Conservation (phyloP, 2,329 filamentous ascomycete species). For the Stachybotrys chartarum region DNA sequence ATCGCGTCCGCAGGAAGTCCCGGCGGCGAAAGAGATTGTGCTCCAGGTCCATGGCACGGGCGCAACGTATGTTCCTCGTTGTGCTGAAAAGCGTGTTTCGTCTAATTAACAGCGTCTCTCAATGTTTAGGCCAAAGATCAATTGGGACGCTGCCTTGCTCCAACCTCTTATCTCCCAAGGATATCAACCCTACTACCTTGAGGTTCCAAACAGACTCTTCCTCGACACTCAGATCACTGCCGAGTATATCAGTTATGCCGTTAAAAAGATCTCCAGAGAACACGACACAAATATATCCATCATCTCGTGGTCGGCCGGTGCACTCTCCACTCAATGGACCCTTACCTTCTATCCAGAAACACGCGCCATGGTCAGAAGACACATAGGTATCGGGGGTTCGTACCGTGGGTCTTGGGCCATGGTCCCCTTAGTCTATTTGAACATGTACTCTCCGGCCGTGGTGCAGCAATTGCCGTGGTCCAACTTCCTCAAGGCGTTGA, state of each 20-base stretch:
- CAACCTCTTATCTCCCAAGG: background rate
- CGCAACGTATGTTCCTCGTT: background rate
- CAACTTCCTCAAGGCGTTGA: background rate
- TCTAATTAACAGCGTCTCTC: background rate
- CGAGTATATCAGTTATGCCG: conserved; percentile 1
- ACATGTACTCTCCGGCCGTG: conserved; percentile 1
- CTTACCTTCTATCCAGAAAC: conserved; percentile 3
- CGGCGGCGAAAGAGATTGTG: background rate
- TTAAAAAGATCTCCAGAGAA: background rate
- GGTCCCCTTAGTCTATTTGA: conserved; percentile 1
- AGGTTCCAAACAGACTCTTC: conserved; percentile 1
- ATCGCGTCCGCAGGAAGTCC: background rate
- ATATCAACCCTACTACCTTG: conserved; percentile 3
- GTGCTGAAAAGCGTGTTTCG: background rate
- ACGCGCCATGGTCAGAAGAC: conserved; percentile 2
- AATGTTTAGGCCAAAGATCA: conserved; percentile 1
- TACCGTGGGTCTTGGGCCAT: conserved; percentile 2
- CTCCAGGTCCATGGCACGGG: conserved; percentile 1
- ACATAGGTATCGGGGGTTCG: conserved; percentile 1
- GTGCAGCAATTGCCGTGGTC: conserved; percentile 4
- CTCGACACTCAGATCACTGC: conserved; percentile 1
- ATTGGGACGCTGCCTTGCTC: conserved; percentile 1
- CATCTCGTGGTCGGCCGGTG: conserved; percentile 3
- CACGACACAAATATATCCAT: conserved; percentile 1
- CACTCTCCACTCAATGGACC: conserved; percentile 1